These are phyloP conservation scores for Turritis glabra DNA, from an alignment of 345 rosid genomes.

Conservation along the genomic window DNA sequence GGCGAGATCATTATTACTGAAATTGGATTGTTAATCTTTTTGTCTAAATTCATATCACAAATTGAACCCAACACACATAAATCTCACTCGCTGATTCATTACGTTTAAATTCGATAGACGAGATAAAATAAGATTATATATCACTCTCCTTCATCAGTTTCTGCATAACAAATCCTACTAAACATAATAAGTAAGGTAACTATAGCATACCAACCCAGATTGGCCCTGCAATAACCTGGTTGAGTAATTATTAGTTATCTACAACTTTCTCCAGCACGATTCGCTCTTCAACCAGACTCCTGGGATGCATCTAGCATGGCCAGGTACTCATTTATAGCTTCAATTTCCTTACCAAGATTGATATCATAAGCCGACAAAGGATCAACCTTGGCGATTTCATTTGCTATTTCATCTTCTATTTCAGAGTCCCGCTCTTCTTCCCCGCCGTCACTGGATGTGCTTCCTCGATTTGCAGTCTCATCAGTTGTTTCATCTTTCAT, in stretches of 20 bases:
- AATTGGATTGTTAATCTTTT: too few relatives aligned
- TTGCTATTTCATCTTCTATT: conserved; percentile 72
- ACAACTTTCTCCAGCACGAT: neutral
- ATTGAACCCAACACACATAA: too few relatives aligned
- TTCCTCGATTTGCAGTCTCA: conserved; percentile 36
- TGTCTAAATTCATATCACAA: too few relatives aligned
- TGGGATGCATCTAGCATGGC: conserved; percentile 53
- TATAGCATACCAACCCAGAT: conserved; percentile 16
- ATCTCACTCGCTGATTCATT: too few relatives aligned
- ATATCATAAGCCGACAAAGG: conserved; percentile 76
- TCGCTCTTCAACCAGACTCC: conserved; percentile 25
- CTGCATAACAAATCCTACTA: conserved; percentile 17
- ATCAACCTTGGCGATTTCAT: conserved; percentile 55
- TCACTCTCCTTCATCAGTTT: neutral
- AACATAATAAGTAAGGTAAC: neutral
- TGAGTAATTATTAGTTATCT: conserved; percentile 6
- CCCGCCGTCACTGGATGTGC: conserved; percentile 21
- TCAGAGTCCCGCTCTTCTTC: conserved; percentile 63
- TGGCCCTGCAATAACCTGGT: neutral
- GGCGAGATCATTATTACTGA: too few relatives aligned
- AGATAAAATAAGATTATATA: too few relatives aligned
- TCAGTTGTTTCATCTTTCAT: conserved; percentile 66
- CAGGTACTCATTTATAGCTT: conserved; percentile 66
- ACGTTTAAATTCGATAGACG: too few relatives aligned
- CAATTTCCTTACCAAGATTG: conserved; percentile 71